Evolutionary conservation across 192 early-diverging fungal genomes (phyloP).

Genomic region (Podila verticillata): DNA sequence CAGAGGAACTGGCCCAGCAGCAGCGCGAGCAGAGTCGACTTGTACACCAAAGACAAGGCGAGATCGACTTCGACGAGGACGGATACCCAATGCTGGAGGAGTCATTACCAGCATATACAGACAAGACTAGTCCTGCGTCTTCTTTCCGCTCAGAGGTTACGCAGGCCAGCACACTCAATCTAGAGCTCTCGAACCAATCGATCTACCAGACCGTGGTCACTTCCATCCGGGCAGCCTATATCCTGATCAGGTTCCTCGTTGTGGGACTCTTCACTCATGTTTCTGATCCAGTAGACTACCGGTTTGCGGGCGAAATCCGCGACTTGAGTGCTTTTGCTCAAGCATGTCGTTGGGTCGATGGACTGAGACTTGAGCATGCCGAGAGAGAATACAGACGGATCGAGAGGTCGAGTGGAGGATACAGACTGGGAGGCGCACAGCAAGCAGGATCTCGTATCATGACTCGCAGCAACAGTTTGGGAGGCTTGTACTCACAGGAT

Average conservation of each 20-base stretch:
- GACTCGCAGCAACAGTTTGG: constrained; percentile 32
- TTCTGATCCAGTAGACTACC: constrained; percentile 61
- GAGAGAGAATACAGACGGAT: constrained; percentile 36
- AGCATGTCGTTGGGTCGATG: constrained; percentile 51
- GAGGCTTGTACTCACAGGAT: constrained; percentile 23
- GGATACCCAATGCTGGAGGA: background rate
- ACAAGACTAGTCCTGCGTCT: constrained; percentile 23
- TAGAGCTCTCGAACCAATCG: constrained; percentile 58
- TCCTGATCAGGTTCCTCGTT: constrained; percentile 51
- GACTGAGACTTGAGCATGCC: constrained; percentile 40
- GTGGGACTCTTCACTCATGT: constrained; percentile 55
- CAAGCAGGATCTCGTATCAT: background rate
- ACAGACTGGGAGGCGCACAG: background rate
- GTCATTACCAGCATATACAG: background rate
- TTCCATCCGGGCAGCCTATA: constrained; percentile 49
- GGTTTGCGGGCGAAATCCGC: constrained; percentile 56
- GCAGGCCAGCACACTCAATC: constrained; percentile 34
- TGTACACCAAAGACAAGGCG: constrained; percentile 14
- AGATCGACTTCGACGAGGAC: constrained; percentile 18
- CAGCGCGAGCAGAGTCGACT: constrained; percentile 29
- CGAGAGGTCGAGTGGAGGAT: background rate
- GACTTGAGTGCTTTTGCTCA: constrained; percentile 56
- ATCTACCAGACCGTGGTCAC: constrained; percentile 56
- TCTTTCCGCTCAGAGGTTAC: constrained; percentile 38
- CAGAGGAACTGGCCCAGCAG: constrained; percentile 43